Base-by-base conservation (phyloP, 2,329 filamentous ascomycete species). In the Pestalotiopsis sp. region DNA sequence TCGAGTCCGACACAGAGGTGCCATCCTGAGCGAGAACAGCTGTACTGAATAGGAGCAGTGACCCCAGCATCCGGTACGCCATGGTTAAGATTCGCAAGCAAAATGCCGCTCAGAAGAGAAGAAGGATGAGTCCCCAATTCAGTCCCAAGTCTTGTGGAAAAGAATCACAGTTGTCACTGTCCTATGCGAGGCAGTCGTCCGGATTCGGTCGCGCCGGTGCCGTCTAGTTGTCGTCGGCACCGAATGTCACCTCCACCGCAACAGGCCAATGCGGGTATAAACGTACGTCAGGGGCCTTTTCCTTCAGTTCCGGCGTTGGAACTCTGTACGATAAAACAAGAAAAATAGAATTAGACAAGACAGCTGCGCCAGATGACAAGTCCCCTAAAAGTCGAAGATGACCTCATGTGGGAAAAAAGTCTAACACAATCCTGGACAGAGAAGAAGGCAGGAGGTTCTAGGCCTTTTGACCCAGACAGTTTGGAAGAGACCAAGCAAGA, bases 1-100 rank as follows among this genome's bases (percentile, higher is more conserved):
- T 74, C 25, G 73, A 74, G 58, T 78, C 76, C 59, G 81, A 82
- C 60, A 80, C 78, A 38, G 79, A 81, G 65, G 80, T 71, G 45
- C 14, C 17, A 9, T 52, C 45, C 64, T 78, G 76, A 31, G 75
- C 76, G 65, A 76, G 63, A 13, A 9, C 31, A 36, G 73, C 69
- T 27, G 71, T 69, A 25, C 71, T 71, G 11, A 68, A 69, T n/a
- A 71, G 73, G 36, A 79, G 68, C 45, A 78, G 67, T 45, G 73
- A 70, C 65, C 73, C 72, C 36, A 69, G 68, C 61, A 72, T 72
- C 27, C 74, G 65, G 66, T 68, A 70, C 49, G 70, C 69, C 71
- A 75, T 75, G 72, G 14, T 66, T 49, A 4, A 23, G 14, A 39
- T 36, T 36, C 27, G 14, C 31, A 27, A 36, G 31, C 27, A 39